Conservation (phyloP, 768 basidiomycete species). For the Psilocybe cubensis region DNA sequence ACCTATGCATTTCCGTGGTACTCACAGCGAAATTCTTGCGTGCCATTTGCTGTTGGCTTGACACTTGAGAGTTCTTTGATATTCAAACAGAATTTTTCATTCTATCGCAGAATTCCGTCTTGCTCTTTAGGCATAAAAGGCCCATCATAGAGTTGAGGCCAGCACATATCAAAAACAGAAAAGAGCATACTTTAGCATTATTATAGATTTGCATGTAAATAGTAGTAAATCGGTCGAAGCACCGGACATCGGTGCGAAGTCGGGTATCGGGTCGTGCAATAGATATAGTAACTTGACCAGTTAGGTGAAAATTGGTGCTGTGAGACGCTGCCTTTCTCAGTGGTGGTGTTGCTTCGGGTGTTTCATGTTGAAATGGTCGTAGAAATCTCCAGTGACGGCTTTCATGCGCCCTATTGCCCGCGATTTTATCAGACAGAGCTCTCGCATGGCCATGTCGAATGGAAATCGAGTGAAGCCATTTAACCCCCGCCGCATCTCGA, state of each 20-base stretch:
- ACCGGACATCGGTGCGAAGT: neutral
- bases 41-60: neutral
- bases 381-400: constrained; percentile 47
- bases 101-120: neutral
- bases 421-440: constrained; percentile 57
- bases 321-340: neutral
- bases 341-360: constrained; percentile 22
- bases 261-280: neutral
- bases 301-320: neutral
- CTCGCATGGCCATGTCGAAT: constrained; percentile 55
- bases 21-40: neutral
- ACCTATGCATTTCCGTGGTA: neutral
- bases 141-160: neutral
- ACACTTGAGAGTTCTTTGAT: no score
- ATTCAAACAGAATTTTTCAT: neutral
- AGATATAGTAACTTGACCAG: neutral
- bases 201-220: neutral
- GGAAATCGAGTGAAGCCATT: constrained; percentile 38
- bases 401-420: constrained; percentile 41
- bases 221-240: neutral
- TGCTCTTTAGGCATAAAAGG: no score
- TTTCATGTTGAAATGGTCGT: constrained; percentile 43
- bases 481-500: constrained; percentile 7
- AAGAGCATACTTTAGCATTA: neutral
- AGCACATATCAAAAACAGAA: neutral